Evolutionary conservation across 2,329 filamentous ascomycete genomes (phyloP), one percentile per base, ranked within the genome.

Genomic region (Magnaporthiopsis poae): DNA sequence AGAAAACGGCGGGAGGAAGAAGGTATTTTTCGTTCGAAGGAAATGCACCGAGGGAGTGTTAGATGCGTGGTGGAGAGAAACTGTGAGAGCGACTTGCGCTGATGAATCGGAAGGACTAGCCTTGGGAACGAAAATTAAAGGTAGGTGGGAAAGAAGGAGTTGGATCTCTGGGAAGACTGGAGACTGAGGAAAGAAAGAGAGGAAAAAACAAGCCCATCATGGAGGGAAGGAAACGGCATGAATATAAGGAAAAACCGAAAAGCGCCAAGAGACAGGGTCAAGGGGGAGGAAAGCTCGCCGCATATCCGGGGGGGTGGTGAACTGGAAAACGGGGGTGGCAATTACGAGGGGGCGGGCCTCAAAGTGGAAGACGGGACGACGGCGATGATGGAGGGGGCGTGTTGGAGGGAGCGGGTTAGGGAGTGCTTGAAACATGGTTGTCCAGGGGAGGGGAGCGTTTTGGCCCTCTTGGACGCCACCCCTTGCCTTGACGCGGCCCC

Each of bases 101-200:
- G 71, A 67, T 72, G 73, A 71, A 73, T 72, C 63, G 63, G 68
- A 70, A 83, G 81, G 81, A 78, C 81, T 82, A 80, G 81, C 81
- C 81, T 80, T 66, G 69, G 66, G 68, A 67, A 66, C 29, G 64
- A 67, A 66, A 66, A 68, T 64, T 61, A 67, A 68, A 71, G 66
- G 65, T 67, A 73, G 72, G 71, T 64, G 71, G 69, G 74, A 72
- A 65, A 70, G 67, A 66, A 65, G 70, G 72, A 70, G 67, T 68
- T 68, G 67, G 64, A 59, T 61, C 52, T 64, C 66, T 64, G 63
- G 27, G 63, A 63, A 63, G 71, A 73, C 46, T 69, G 71, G 71
- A 73, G 59, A 65, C 67, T 66, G 65, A 72, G 70, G 69, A 71
- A 68, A 68, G 66, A 71, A 72, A 70, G 64, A 70, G 69, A 13